Base-by-base conservation (phyloP, 2,329 filamentous ascomycete species). In the Phialophora tarda region DNA sequence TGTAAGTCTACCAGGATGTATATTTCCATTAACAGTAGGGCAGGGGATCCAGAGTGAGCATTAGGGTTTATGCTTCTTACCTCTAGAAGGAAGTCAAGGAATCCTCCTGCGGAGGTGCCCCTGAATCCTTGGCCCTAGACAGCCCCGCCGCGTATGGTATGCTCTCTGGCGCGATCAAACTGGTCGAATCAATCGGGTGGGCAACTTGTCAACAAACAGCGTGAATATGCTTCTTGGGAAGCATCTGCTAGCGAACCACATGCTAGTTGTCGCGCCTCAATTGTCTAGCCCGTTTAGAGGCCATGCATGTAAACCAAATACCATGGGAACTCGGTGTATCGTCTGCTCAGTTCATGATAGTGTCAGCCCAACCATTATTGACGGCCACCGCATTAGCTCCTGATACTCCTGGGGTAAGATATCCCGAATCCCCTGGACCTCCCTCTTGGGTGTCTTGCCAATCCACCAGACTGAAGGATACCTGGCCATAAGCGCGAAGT, bases 401-500 rank as follows among this genome's bases (percentile, higher is more conserved):
- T 50, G 57, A 24, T 41, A 50, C 41, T 4, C 12, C 17, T 11
- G 10, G 5, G 38, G 34, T 30, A 59, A 26, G 21, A 24, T 30
- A 47, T 48, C 38, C 23, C 41, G 38, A 47, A 59, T 28, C 8
- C 21, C 34, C 21, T 59, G 34, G 34, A 59, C 28, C 23, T 59
- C 56, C 10, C 34, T 41, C 17, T 34, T 26, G 41, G 38, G 56
- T 7, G 56, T 48, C 38, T 48, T 48, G 21, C 56, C 34, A n/a
- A 48, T 44, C 56, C 56, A 59, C 56, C 56, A 48, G 10, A 44
- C 14, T 12, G 56, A 59, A 11, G 21, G 56, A 24, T 26, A 17
- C 24, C 56, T 21, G 2, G 56, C 41, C 24, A 59, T 59, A 8
- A 58, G 41, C 17, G 63, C 74, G 60, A 78, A 77, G 68, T 72